Percentiles rank a stretch among this genome's conserved stretches.
These are phyloP conservation scores for Fusarium pseudonygamai DNA, from an alignment of 2,329 filamentous ascomycete species.

Conservation along the genomic window DNA sequence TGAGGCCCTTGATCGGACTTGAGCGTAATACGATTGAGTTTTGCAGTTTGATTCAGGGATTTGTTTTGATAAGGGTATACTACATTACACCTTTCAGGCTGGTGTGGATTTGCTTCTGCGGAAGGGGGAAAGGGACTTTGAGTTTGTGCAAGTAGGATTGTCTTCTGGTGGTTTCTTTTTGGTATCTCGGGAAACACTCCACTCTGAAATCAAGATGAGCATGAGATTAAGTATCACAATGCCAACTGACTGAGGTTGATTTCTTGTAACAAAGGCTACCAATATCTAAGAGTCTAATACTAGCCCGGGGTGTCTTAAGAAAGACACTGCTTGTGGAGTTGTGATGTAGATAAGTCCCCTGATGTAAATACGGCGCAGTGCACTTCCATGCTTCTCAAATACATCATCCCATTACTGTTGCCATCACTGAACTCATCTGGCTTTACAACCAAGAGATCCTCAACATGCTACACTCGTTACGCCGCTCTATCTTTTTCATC, in stretches of 20 bases:
- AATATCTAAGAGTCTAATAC: background rate
- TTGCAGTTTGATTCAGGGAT: background rate
- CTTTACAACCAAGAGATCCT: background rate
- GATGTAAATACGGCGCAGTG: rapidly evolving
- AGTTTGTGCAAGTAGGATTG: background rate
- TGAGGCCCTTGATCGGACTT: background rate
- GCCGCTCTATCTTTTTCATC: background rate
- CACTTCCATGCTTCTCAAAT: background rate
- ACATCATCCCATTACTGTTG: rapidly evolving
- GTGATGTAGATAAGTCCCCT: rapidly evolving
- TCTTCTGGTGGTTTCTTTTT: background rate
- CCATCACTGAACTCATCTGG: rapidly evolving
- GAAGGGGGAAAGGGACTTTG: background rate
- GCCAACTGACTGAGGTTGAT: rapidly evolving
- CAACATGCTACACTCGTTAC: rapidly evolving
- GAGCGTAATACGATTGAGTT: background rate
- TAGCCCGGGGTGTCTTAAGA: background rate
- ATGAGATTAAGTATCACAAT: background rate
- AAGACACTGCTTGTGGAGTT: background rate
- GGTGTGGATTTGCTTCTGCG: background rate
- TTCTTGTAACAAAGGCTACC: too few species aligned
- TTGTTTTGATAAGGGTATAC: background rate
- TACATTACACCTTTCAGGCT: rapidly evolving
- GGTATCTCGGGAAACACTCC: background rate
- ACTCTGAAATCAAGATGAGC: background rate